These are phyloP conservation scores for Boletus pseudopeckii DNA, from an alignment of 768 basidiomycete species.

Conservation along the genomic window DNA sequence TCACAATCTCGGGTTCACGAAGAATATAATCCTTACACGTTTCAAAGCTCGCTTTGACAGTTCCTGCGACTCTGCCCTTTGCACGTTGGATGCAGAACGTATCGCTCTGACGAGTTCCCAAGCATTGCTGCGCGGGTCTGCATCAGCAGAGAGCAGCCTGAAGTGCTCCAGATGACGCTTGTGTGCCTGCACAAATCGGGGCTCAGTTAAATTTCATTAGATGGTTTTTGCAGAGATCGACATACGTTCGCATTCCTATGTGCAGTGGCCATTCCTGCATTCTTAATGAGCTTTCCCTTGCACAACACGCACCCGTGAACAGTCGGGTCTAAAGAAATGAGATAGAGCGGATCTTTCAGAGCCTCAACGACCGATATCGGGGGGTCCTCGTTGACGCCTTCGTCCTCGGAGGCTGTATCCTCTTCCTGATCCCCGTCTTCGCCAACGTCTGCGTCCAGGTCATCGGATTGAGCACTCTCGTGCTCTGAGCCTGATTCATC, in stretches of 20 bases:
- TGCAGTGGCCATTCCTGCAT: conserved; percentile 47
- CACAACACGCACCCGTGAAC: conserved; percentile 63
- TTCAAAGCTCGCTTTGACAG: conserved; percentile 62
- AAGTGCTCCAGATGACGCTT: conserved; percentile 56
- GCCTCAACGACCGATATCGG: conserved; percentile 56
- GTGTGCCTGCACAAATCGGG: conserved; percentile 49
- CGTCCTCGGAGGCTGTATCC: conserved; percentile 23
- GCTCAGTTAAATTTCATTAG: neutral
- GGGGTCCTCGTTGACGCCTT: conserved; percentile 33
- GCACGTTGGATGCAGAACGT: conserved; percentile 1
- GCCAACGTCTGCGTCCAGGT: conserved; percentile 17
- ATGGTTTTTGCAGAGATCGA: conserved; percentile 21
- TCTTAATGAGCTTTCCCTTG: conserved; percentile 70
- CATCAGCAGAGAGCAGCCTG: conserved; percentile 36
- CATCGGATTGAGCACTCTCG: conserved; percentile 31
- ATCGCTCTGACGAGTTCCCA: conserved; percentile 37
- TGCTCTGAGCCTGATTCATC: conserved; percentile 54
- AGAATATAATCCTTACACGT: conserved; percentile 41
- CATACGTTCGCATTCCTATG: conserved; percentile 66
- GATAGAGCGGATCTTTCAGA: conserved; percentile 60
- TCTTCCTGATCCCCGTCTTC: conserved; percentile 28
- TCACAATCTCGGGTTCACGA: neutral
- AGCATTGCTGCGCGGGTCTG: conserved; percentile 45
- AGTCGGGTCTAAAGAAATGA: conserved; percentile 52
- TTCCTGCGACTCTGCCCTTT: conserved; percentile 12